phyloP scores from a whole-genome alignment of 495 filamentous ascomycete species.

The Daldinia vernicosa region DNA sequence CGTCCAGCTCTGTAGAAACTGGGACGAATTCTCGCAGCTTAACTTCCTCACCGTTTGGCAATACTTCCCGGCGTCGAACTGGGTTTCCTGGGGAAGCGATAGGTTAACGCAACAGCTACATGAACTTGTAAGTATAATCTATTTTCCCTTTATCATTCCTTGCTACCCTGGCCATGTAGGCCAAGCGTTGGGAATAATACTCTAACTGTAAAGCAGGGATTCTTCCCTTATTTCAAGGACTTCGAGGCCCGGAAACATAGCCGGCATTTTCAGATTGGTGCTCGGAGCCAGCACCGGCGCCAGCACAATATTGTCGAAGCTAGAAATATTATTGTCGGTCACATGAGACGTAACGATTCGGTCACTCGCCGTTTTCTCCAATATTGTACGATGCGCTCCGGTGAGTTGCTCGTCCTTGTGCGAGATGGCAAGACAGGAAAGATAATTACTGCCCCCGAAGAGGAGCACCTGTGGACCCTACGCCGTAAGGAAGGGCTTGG shows the following conservation, averaged over 20 bases:
- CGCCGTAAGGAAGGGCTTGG: slow-evolving; percentile 57
- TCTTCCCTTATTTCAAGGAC: slow-evolving; percentile 55
- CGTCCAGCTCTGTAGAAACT: slow-evolving; percentile 62
- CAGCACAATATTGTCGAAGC: slow-evolving; percentile 52
- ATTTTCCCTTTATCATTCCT: neutral
- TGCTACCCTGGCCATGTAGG: neutral
- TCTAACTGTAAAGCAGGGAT: slow-evolving; percentile 46
- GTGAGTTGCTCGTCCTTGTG: slow-evolving; percentile 54
- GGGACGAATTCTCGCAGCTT: slow-evolving; percentile 63
- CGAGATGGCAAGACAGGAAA: slow-evolving; percentile 60
- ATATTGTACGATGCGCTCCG: slow-evolving; percentile 54
- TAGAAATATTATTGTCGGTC: slow-evolving; percentile 60
- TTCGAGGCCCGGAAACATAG: slow-evolving; percentile 46
- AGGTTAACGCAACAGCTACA: slow-evolving; percentile 50
- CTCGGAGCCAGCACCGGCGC: slow-evolving; percentile 45
- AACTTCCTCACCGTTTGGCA: slow-evolving; percentile 58
- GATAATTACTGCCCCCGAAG: slow-evolving; percentile 53
- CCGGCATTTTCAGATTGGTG: slow-evolving; percentile 46
- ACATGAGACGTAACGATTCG: slow-evolving; percentile 61
- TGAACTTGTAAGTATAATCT: slow-evolving; percentile 46
- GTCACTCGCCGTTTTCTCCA: slow-evolving; percentile 62
- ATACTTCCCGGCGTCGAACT: slow-evolving; percentile 61
- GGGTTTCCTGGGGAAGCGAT: slow-evolving; percentile 54
- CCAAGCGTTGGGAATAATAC: neutral
- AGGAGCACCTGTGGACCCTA: slow-evolving; percentile 57